Percentiles rank a stretch among this genome's conserved stretches.
These are phyloP conservation scores for Paecilomyces fulvus DNA, from an alignment of 2,329 filamentous ascomycete species.

Conservation along the genomic window DNA sequence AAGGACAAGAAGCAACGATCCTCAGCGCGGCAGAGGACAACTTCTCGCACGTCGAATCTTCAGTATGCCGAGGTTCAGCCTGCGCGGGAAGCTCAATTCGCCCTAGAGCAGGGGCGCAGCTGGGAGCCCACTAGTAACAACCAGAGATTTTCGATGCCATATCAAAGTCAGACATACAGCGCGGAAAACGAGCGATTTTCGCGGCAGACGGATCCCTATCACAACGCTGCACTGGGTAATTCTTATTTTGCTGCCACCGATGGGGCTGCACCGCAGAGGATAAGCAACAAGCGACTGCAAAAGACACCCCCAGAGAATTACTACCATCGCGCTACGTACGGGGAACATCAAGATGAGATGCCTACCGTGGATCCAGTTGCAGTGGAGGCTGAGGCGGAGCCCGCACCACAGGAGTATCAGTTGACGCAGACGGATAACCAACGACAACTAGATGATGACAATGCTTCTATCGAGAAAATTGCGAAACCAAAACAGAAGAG, in stretches of 20 bases:
- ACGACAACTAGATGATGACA: background rate
- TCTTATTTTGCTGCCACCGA: background rate
- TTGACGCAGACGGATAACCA: background rate
- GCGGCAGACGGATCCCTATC: background rate
- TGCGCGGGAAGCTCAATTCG: slow-evolving; percentile 14
- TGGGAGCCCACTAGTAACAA: background rate
- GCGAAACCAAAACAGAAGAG: slow-evolving; percentile 25
- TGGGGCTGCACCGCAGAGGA: background rate
- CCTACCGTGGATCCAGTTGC: background rate
- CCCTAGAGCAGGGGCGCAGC: background rate
- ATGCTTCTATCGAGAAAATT: slow-evolving; percentile 7
- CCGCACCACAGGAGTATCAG: background rate
- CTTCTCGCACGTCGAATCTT: slow-evolving; percentile 4
- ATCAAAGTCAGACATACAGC: background rate
- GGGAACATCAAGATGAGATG: background rate
- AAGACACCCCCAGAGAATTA: background rate
- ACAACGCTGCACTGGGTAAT: background rate
- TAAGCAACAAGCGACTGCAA: background rate
- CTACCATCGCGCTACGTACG: background rate
- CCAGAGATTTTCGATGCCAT: background rate
- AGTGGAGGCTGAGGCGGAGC: slow-evolving; percentile 5
- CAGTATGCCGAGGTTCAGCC: slow-evolving; percentile 12
- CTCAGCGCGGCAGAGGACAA: slow-evolving; percentile 3
- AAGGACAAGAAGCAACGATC: slow-evolving; percentile 6
- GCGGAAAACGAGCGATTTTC: background rate